phyloP scores from a whole-genome alignment of 345 rosid species.

The Pseudoturritis turrita region DNA sequence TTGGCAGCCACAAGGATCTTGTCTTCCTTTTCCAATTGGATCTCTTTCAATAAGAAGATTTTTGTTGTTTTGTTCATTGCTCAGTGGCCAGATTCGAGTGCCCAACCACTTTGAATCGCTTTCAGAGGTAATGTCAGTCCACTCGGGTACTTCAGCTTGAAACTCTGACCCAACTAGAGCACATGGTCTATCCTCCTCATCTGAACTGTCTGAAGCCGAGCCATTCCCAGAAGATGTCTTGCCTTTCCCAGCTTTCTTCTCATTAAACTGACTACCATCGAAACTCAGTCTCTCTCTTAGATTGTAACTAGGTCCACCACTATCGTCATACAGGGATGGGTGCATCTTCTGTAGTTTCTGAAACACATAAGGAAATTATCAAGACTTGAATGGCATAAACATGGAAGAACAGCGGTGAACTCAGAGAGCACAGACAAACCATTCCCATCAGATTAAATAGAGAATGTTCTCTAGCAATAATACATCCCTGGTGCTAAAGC shows the following conservation, averaged over 20 bases:
- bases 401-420: background rate
- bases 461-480: background rate
- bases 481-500: background rate
- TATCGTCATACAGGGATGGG: conserved; percentile 72
- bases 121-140: conserved; percentile 50
- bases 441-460: background rate
- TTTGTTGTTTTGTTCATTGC: conserved; percentile 11
- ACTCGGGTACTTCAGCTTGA: conserved; percentile 76
- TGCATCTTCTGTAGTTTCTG: conserved; percentile 77
- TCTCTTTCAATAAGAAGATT: conserved; percentile 64
- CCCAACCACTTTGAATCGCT: conserved; percentile 80
- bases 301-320: conserved; percentile 57
- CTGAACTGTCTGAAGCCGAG: conserved; percentile 29
- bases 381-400: conserved; percentile 11
- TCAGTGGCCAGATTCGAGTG: conserved; percentile 64
- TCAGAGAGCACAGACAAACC: background rate
- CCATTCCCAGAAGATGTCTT: conserved; percentile 5
- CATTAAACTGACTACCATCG: conserved; percentile 12
- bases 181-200: conserved; percentile 24
- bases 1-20: conserved; percentile 71
- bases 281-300: conserved; percentile 57
- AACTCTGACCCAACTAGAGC: conserved; percentile 54
- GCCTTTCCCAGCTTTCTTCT: conserved; percentile 20
- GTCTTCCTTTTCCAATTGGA: conserved; percentile 85
- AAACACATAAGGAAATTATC: conserved; percentile 21